Conservation (phyloP, 2,329 filamentous ascomycete genomes). For the Stemphylium beticola region DNA sequence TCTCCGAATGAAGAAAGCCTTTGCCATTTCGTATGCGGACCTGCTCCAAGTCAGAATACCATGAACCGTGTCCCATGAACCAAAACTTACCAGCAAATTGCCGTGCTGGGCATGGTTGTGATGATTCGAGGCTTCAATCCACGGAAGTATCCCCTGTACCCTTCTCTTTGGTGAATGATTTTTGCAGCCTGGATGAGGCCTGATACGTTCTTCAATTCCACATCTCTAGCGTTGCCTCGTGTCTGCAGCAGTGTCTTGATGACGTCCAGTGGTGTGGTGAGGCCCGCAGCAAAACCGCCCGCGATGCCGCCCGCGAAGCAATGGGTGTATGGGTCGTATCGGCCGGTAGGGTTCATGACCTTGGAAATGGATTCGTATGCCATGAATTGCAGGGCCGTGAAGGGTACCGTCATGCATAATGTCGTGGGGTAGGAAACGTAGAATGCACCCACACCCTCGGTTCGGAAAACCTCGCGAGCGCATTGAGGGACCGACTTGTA, state of each 20-base stretch:
- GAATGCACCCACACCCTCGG: slow-evolving; percentile 88
- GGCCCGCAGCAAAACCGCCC: slow-evolving; percentile 88
- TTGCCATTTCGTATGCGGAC: slow-evolving; percentile 72
- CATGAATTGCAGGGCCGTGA: slow-evolving; percentile 95
- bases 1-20: slow-evolving; percentile 67
- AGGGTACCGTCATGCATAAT: slow-evolving; percentile 97
- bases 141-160: slow-evolving; percentile 87
- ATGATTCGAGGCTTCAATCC: slow-evolving; percentile 89
- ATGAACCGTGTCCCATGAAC: background rate
- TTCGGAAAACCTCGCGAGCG: slow-evolving; percentile 83
- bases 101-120: slow-evolving; percentile 97
- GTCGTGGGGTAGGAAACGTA: slow-evolving; percentile 99
- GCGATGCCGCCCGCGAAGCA: slow-evolving; percentile 91
- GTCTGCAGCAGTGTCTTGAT: slow-evolving; percentile 98
- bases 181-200: slow-evolving; percentile 79
- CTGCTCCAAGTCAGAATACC: slow-evolving; percentile 43
- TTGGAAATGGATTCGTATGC: slow-evolving; percentile 98
- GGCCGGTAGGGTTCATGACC: slow-evolving; percentile 82
- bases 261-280: slow-evolving; percentile 96
- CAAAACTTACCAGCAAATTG: slow-evolving; percentile 87
- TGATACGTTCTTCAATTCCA: slow-evolving; percentile 83
- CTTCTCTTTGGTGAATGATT: slow-evolving; percentile 83
- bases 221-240: slow-evolving; percentile 79
- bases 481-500: slow-evolving; percentile 89
- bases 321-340: slow-evolving; percentile 92